These are phyloP conservation scores for Limtongia smithiae DNA, from an alignment of 805 yeast species.

Conservation along the genomic window DNA sequence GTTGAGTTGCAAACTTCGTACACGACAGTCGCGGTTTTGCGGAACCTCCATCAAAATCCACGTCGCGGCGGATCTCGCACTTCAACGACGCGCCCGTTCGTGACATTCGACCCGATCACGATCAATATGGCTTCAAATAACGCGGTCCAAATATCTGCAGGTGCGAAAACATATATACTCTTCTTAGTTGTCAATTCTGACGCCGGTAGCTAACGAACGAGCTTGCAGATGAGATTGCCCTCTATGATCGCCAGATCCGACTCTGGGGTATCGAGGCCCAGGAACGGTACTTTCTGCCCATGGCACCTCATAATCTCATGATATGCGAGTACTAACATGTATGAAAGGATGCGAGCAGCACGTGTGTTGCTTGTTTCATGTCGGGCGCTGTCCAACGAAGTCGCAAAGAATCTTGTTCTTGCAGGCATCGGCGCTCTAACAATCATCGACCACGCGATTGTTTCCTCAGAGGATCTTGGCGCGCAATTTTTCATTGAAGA, in stretches of 20 bases:
- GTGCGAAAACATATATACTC: too few species aligned
- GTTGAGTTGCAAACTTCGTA: too few species aligned
- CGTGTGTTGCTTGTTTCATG: constrained; percentile 65
- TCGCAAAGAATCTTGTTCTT: constrained; percentile 75
- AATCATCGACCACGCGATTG: constrained; percentile 56
- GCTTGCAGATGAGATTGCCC: constrained; percentile 74
- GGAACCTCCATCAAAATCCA: too few species aligned
- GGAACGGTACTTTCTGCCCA: constrained; percentile 46
- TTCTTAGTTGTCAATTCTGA: not conserved
- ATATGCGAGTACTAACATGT: not conserved
- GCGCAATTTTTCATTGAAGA: constrained; percentile 69
- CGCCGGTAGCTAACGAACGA: not conserved
- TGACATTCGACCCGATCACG: not conserved
- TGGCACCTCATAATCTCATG: not conserved
- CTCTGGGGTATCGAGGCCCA: constrained; percentile 97
- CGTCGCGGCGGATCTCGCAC: too few species aligned
- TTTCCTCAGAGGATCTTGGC: constrained; percentile 61
- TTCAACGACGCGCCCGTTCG: too few species aligned
- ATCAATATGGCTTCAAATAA: constrained; percentile 12
- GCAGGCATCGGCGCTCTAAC: constrained; percentile 83
- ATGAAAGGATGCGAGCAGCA: constrained; percentile 58
- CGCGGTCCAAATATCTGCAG: constrained; percentile 19
- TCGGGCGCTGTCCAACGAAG: constrained; percentile 77
- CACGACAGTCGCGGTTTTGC: too few species aligned
- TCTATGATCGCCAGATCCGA: constrained; percentile 91